Evolutionary conservation across 1,139 yeast species (phyloP).

Genomic region (Arxiozyma slooffiae): DNA sequence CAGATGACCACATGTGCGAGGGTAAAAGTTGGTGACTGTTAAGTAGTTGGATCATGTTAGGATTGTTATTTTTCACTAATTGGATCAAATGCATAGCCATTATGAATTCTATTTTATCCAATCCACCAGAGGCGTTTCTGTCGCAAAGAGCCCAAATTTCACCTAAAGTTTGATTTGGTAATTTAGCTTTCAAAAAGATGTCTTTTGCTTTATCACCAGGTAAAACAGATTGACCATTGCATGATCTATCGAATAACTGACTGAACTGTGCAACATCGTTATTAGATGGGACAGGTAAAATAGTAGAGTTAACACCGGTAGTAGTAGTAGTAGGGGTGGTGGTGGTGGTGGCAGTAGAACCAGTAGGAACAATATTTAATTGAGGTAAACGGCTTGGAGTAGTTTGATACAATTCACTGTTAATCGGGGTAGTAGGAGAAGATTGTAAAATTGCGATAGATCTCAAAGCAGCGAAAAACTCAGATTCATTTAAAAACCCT

Average conservation of each 20-base stretch:
- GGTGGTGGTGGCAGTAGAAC: constrained; percentile 20
- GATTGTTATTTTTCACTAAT: constrained; percentile 58
- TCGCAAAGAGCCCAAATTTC: constrained; percentile 88
- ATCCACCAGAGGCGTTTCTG: constrained; percentile 58
- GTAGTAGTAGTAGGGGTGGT: background rate
- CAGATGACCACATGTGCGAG: constrained; percentile 52
- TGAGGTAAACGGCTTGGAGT: constrained; percentile 19
- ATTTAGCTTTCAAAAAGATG: constrained; percentile 78
- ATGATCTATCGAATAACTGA: constrained; percentile 61
- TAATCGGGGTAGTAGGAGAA: constrained; percentile 18
- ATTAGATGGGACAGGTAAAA: constrained; percentile 51
- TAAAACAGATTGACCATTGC: constrained; percentile 39
- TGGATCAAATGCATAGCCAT: constrained; percentile 95
- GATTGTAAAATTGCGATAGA: constrained; percentile 78
- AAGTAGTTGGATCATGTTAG: constrained; percentile 50
- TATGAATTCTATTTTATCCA: constrained; percentile 65
- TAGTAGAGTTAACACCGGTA: background rate
- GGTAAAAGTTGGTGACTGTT: constrained; percentile 65
- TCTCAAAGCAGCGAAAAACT: constrained; percentile 81
- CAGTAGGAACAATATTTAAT: constrained; percentile 36
- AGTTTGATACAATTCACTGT: constrained; percentile 20
- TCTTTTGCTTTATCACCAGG: constrained; percentile 72
- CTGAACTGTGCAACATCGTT: constrained; percentile 63
- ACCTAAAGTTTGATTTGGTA: constrained; percentile 68
- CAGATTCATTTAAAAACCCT: constrained; percentile 75